Conservation (phyloP, 306 rosid genomes). For the Dryas drummondii region DNA sequence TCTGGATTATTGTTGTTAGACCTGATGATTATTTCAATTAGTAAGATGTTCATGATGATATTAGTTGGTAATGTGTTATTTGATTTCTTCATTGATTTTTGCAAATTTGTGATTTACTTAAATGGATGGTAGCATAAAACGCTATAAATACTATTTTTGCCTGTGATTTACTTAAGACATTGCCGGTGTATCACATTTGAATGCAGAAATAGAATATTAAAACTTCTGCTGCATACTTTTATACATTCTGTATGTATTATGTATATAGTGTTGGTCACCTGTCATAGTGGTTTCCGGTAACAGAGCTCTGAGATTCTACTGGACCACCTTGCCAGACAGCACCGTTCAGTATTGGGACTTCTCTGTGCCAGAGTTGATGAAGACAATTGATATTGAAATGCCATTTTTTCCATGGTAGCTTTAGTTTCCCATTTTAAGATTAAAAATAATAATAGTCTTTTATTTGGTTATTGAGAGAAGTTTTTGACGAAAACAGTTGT, state of each 20-base stretch:
- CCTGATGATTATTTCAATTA: background rate
- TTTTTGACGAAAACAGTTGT: background rate
- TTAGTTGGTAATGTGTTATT: background rate
- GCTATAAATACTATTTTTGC: background rate
- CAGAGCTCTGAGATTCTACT: slow-evolving; percentile 2
- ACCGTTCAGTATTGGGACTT: background rate
- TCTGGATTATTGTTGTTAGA: background rate
- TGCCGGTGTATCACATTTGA: background rate
- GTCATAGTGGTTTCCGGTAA: background rate
- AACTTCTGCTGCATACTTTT: background rate
- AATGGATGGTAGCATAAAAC: background rate
- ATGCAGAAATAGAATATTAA: slow-evolving; percentile 1
- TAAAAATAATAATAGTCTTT: background rate
- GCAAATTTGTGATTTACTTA: background rate
- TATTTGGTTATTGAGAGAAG: background rate
- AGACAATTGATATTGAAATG: background rate
- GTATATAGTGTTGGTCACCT: slow-evolving; percentile 7
- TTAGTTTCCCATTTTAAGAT: background rate
- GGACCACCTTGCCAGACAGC: background rate
- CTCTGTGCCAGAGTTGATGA: background rate
- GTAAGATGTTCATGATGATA: background rate
- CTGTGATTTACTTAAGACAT: background rate
- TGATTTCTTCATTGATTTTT: background rate
- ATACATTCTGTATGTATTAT: background rate
- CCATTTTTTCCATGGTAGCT: slow-evolving; percentile 6